Evolutionary conservation across 805 yeast species (phyloP), one percentile per base, ranked within the genome.

Genomic region (Pichia membranifaciens): DNA sequence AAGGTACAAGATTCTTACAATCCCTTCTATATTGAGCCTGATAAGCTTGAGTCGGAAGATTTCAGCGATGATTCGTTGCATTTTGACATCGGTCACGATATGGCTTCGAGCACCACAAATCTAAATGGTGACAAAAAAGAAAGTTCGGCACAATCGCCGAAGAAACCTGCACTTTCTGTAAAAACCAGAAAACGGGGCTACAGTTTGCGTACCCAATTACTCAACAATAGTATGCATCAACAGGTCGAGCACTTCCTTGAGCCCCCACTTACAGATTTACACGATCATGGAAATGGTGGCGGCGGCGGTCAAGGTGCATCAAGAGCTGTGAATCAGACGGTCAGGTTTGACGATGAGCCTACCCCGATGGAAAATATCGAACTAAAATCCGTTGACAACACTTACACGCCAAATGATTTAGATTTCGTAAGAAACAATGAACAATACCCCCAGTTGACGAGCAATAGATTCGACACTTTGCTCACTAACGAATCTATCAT

Each of bases 201-300:
- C 51, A 80, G 87, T 8, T 62, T 84, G 47, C 70, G 90, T 51
- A 71, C 85, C 0, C 88, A 84, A 65, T 68, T 84, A 42, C 74
- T 83, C 65, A 78, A 72, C 58, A 78, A 72, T 47, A 55, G 57
- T 21, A 53, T 67, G 25, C 43, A 51, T 49, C 46, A 67, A 45
- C 56, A 60, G 23, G 62, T 58, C 4, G 59, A 56, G 18, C 25
- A 36, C 3, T 48, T 41, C 16, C 35, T 42, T 23, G 44, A 33
- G 54, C 50, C 51, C 33, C 49, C 33, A 48, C 44, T 5, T 9
- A 13, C 22, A 8, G 21, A 5, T 8, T 20, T 28, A 20, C 18
- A 6, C 7, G 21, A 31, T 12, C 16, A 17, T 16, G 22, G 22
- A 17, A 22, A 16, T 36, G 16, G 23, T 13, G 12, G 18, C 22